Conservation (phyloP, 2,329 filamentous ascomycete genomes). For the Parastagonospora nodorum region DNA sequence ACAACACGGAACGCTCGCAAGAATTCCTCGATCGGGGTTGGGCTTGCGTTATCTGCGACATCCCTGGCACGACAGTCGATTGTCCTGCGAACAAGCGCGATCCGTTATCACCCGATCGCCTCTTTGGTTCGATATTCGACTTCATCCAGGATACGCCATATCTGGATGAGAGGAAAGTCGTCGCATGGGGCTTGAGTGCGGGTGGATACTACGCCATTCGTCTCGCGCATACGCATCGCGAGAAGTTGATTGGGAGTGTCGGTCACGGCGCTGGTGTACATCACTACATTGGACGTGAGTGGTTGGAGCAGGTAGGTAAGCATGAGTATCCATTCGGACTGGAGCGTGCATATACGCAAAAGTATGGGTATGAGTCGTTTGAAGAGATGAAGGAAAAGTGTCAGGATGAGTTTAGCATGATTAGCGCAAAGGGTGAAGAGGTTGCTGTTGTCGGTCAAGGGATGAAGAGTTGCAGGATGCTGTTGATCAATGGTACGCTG, state of each 20-base stretch:
- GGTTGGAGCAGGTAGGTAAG: constrained; percentile 58
- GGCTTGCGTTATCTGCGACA: constrained; percentile 58
- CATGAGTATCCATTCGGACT: constrained; percentile 65
- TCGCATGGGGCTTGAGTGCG: constrained; percentile 62
- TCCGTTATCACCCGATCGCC: constrained; percentile 55
- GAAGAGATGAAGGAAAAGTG: constrained; percentile 54
- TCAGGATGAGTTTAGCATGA: constrained; percentile 56
- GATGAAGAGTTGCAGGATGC: constrained; percentile 52
- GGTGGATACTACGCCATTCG: constrained; percentile 64
- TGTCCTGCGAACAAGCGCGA: constrained; percentile 57
- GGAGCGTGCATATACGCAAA: constrained; percentile 53
- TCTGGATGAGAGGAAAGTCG: constrained; percentile 54
- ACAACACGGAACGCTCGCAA: constrained; percentile 50
- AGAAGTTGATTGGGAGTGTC: constrained; percentile 55
- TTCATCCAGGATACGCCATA: constrained; percentile 53
- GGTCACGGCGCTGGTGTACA: constrained; percentile 62
- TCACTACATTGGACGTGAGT: constrained; percentile 61
- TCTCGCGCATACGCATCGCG: constrained; percentile 60
- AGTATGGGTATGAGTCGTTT: constrained; percentile 48
- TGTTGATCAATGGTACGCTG: constrained; percentile 61
- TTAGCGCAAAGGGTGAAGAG: constrained; percentile 59
- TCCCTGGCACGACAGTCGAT: constrained; percentile 61
- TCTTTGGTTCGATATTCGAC: constrained; percentile 59
- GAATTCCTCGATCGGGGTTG: constrained; percentile 55
- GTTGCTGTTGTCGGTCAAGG: constrained; percentile 42